These are phyloP conservation scores for Buddleja alternifolia DNA, from an alignment of 257 asterid genomes.

Conservation along the genomic window DNA sequence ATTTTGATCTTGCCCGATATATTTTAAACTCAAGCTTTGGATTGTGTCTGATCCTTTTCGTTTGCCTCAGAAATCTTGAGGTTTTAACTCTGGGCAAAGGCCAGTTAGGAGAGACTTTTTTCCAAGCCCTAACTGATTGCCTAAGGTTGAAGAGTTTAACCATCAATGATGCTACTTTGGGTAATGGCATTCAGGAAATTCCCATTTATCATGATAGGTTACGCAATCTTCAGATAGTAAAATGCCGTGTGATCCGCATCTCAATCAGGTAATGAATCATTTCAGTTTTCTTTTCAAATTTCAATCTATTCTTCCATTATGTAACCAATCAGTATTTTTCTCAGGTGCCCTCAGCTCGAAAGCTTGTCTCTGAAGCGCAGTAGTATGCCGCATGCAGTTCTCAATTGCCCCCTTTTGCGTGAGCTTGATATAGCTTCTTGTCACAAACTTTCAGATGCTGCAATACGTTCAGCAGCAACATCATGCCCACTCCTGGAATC, in stretches of 20 bases:
- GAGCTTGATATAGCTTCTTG: slow-evolving; percentile 96
- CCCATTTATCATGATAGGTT: slow-evolving; percentile 71
- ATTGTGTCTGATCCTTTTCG: slow-evolving; percentile 32
- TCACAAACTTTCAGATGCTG: slow-evolving; percentile 98
- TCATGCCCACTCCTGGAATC: slow-evolving; percentile 93
- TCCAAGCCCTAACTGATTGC: slow-evolving; percentile 75
- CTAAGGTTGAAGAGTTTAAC: slow-evolving; percentile 78
- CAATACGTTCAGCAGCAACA: slow-evolving; percentile 91
- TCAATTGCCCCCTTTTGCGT: slow-evolving; percentile 80
- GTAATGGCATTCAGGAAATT: slow-evolving; percentile 87
- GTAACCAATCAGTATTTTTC: slow-evolving; percentile 33
- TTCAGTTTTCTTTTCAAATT: neutral
- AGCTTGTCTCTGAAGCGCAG: slow-evolving; percentile 93
- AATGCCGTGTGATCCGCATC: slow-evolving; percentile 90
- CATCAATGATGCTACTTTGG: slow-evolving; percentile 84
- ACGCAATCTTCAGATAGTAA: slow-evolving; percentile 79
- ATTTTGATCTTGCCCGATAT: slow-evolving; percentile 20
- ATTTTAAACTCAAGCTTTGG: slow-evolving; percentile 6
- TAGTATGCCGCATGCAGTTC: slow-evolving; percentile 96
- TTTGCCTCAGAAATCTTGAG: slow-evolving; percentile 79
- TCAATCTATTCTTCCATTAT: neutral
- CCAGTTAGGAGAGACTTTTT: slow-evolving; percentile 78
- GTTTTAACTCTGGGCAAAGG: slow-evolving; percentile 89
- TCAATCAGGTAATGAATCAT: slow-evolving; percentile 69
- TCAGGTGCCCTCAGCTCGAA: slow-evolving; percentile 91